Conservation (phyloP, 176 grass and related monocot genomes). For the Alopecurus myosuroides region DNA sequence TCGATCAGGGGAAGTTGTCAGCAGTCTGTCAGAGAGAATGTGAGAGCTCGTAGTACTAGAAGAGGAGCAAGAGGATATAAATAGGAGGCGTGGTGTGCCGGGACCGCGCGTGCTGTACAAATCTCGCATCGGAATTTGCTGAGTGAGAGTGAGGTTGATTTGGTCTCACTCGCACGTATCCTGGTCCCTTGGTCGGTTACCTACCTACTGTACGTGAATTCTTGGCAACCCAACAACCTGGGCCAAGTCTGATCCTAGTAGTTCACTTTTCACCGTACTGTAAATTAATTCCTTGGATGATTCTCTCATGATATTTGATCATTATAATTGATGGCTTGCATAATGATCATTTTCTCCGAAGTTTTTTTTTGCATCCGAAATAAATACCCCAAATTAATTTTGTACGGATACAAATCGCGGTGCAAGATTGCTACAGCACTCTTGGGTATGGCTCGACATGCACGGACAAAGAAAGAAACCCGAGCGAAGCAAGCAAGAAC, state of each 20-base stretch:
- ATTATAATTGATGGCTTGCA: background rate
- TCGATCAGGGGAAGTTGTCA: background rate
- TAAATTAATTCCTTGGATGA: background rate
- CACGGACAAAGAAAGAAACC: slow-evolving; percentile 2
- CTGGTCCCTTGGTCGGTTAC: slow-evolving; percentile 44
- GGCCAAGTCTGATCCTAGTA: background rate
- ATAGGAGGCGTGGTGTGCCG: background rate
- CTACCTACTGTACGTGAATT: slow-evolving; percentile 28
- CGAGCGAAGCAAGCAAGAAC: background rate
- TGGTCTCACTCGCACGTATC: background rate
- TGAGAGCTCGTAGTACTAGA: background rate
- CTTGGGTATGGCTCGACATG: background rate
- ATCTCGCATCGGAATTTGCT: slow-evolving; percentile 41
- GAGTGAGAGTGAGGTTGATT: slow-evolving; percentile 30
- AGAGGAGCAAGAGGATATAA: background rate
- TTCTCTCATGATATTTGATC: no score
- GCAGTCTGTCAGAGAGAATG: background rate
- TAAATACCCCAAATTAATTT: background rate
- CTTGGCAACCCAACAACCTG: background rate
- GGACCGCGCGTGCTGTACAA: slow-evolving; percentile 16
- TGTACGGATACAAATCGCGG: background rate
- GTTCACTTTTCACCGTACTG: background rate
- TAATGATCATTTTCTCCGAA: background rate
- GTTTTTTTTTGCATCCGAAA: background rate
- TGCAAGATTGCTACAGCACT: background rate